Base-by-base conservation (phyloP, 1,284 basidiomycete genomes). In the Ceratorhiza oryzae-sativae region DNA sequence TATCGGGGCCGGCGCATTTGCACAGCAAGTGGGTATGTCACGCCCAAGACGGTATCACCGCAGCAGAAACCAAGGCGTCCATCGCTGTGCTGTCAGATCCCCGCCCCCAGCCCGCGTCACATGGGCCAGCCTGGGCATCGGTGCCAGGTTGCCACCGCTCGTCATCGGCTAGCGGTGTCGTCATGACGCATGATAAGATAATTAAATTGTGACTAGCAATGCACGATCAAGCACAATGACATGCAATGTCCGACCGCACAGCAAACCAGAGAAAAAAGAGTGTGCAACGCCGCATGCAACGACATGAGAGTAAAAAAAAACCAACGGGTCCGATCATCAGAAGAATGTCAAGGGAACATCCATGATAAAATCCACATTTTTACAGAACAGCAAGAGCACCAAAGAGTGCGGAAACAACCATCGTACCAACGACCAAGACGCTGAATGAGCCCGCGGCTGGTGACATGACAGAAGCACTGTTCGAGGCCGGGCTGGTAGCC, bases 171-270 rank as follows among this genome's bases (percentile, higher is more conserved):
- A 34, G n/a, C 2, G 9, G 25, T 51, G 55, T 42, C 39, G 41
- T 23, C 56, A 42, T n/a, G 13, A 18, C 20, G 53, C 6, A 25
- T 27, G 27, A 61, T 20, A 46, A 30, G 27, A 63, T 49, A 32
- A 63, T 63, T 90, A 74, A 15, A 36, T 74, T 53, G 71, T 65
- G 73, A 49, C 72, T 36, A 73, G 49, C 12, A 46, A 42, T 32
- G n/a, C 12, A 18, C 12, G 59, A 49, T 23, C 18, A 58, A 8
- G 41, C 53, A 39, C 51, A n/a, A 32, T 25, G 23, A 48, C 45
- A 58, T 74, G 36, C 46, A 9, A 23, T 30, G 46, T 63, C 60
- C 27, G 60, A 45, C 45, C 25, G 45, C 13, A 34, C 45, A 62
- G 5, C 18, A 30, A 46, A 12, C 34, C n/a, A 9, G 30, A 45